Percentiles rank a stretch among this genome's conserved stretches.
Evolutionary conservation across 305 asterid species (phyloP).

Genomic region (Solanum hybrid): DNA sequence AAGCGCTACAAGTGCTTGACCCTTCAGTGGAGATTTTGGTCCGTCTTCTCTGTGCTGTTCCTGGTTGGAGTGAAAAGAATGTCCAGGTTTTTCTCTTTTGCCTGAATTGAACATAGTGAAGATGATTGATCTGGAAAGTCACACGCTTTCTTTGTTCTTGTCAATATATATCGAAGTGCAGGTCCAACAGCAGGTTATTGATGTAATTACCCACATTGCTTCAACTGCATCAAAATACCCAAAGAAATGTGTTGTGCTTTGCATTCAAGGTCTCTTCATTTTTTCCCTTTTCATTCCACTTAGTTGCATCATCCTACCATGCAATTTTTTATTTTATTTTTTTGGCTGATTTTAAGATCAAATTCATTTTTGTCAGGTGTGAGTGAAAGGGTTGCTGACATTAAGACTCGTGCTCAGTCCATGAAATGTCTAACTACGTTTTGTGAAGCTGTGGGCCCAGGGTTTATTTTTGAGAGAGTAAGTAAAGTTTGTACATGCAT

Average conservation of each 20-base stretch:
- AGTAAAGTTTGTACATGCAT: slow-evolving; percentile 5
- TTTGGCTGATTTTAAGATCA: background rate
- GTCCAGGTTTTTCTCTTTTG: slow-evolving; percentile 62
- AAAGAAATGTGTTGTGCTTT: slow-evolving; percentile 87
- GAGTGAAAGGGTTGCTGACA: slow-evolving; percentile 97
- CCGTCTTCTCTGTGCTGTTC: slow-evolving; percentile 85
- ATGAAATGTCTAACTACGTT: slow-evolving; percentile 93
- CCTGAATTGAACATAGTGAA: slow-evolving; percentile 3
- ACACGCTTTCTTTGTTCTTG: background rate
- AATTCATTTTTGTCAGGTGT: slow-evolving; percentile 41
- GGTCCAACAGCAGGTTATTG: slow-evolving; percentile 98
- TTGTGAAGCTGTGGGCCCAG: slow-evolving; percentile 99
- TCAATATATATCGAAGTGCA: slow-evolving; percentile 20
- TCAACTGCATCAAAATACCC: slow-evolving; percentile 84
- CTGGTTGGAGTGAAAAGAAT: slow-evolving; percentile 98
- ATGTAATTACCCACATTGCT: slow-evolving; percentile 63
- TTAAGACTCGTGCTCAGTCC: slow-evolving; percentile 90
- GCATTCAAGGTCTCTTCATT: slow-evolving; percentile 51
- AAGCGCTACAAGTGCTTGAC: slow-evolving; percentile 49
- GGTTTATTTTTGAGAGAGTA: slow-evolving; percentile 92
- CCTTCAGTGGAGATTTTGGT: slow-evolving; percentile 77
- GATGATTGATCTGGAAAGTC: slow-evolving; percentile 3
- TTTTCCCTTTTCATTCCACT: background rate
- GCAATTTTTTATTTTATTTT: background rate
- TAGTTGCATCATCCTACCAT: background rate